A percentile compares a stretch with the other conserved stretches of the same genome.
Evolutionary conservation across 129 eudicot species (phyloP).

Genomic region (Solidago caesia): DNA sequence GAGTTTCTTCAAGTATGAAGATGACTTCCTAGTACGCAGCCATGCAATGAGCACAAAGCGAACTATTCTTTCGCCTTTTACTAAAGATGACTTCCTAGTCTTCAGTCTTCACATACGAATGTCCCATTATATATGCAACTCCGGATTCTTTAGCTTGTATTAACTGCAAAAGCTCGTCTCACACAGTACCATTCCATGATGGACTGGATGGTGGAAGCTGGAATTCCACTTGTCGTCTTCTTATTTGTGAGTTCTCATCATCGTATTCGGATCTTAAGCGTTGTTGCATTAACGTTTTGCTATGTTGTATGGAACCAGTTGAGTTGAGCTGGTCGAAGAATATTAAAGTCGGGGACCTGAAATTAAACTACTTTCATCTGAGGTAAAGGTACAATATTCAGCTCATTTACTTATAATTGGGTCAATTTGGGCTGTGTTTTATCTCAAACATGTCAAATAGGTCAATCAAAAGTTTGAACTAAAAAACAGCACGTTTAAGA

Average conservation of each 20-base stretch:
- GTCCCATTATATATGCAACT: constrained; percentile 94
- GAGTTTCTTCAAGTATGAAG: constrained; percentile 71
- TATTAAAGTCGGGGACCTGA: constrained; percentile 47
- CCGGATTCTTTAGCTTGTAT: constrained; percentile 92
- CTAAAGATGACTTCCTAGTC: constrained; percentile 41
- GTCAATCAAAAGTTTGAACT: neutral
- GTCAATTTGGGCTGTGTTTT: neutral
- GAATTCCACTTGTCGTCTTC: constrained; percentile 69
- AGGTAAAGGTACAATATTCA: neutral
- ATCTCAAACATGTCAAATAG: neutral
- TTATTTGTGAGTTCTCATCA: constrained; percentile 74
- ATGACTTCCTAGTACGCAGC: constrained; percentile 49
- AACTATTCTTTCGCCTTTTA: constrained; percentile 88
- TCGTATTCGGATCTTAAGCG: constrained; percentile 73
- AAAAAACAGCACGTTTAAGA: no score
- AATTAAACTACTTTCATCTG: neutral
- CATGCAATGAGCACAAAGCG: constrained; percentile 23
- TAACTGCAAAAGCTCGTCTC: constrained; percentile 73
- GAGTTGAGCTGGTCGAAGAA: constrained; percentile 52
- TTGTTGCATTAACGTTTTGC: constrained; percentile 73
- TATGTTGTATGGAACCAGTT: constrained; percentile 46
- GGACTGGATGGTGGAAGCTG: constrained; percentile 55
- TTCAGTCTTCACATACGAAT: constrained; percentile 62
- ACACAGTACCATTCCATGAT: constrained; percentile 53
- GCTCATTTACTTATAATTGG: neutral